Evolutionary conservation across 352 stramenopile genomes (phyloP), one percentile per base, ranked within the genome.

Genomic region (Phytophthora kernoviae): DNA sequence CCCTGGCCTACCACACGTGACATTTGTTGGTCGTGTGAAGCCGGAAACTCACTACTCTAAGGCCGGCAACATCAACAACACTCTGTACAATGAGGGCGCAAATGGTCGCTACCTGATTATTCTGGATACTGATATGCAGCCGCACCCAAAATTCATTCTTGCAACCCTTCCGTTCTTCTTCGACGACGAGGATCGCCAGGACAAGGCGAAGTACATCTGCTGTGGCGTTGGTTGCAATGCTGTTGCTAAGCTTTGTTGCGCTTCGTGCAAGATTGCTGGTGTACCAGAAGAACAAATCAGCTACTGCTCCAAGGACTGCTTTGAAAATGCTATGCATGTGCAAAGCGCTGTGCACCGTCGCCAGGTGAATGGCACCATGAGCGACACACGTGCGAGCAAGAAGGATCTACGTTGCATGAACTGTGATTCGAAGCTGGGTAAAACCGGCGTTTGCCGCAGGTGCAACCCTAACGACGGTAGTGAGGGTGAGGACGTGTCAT

Each of bases 21-120:
- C 81, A 5, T 93, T 89, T 46, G 75, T 93, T 36, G 84, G 84
- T 4, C 84, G 84, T 71, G 79, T 93, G 18, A 93, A 93, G 75
- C 81, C 84, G 2, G 75, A 89, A 26, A 77, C 73, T 4, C 84
- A 95, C 70, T 91, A 93, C 70, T 90, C 86, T 11, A 95, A 95
- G 76, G 86, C 86, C 15, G 86, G 86, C 24, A 95, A 95, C 73
- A 91, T 95, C 69, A 95, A 95, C 77, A 95, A 95, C 59, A 75
- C 65, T 14, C 68, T 93, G 44, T 91, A 93, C 75, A 93, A 95
- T 61, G 86, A 95, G 58, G 84, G 83, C 18, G 79, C 83, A 14
- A 93, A 79, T 49, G 84, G 86, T 18, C 79, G 81, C 34, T 92
- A 93, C 69, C 49, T 91, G 6, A 75, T 95, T 21, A 92, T 95